Evolutionary conservation across 352 stramenopile genomes (phyloP).

Genomic region (Phytophthora foliorum): DNA sequence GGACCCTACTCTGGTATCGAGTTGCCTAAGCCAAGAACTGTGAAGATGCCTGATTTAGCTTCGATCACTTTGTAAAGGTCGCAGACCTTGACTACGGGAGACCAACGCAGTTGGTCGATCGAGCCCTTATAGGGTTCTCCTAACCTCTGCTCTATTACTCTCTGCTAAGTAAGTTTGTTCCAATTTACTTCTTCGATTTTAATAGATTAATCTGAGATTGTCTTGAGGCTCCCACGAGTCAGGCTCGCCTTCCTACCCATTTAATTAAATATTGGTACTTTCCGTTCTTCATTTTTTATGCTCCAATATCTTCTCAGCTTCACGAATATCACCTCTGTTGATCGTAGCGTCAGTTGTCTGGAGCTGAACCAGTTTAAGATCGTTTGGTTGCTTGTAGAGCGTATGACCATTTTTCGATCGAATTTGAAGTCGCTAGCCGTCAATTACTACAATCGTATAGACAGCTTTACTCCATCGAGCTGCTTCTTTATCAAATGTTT

Average conservation of each 20-base stretch:
- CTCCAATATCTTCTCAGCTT: slow-evolving; percentile 28
- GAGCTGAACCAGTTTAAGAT: slow-evolving; percentile 29
- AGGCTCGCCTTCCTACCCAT: slow-evolving; percentile 27
- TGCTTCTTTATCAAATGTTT: slow-evolving; percentile 31
- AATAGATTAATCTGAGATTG: neutral
- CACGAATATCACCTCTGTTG: slow-evolving; percentile 22
- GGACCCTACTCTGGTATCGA: no score
- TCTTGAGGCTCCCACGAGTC: slow-evolving; percentile 25
- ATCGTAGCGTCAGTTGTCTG: slow-evolving; percentile 18
- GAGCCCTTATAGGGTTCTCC: no score
- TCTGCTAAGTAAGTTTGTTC: neutral
- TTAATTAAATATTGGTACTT: slow-evolving; percentile 10
- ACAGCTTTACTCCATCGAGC: slow-evolving; percentile 20
- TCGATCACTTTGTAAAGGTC: no score
- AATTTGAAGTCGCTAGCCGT: slow-evolving; percentile 28
- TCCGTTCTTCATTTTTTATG: slow-evolving; percentile 23
- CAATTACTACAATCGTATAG: slow-evolving; percentile 20
- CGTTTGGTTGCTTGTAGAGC: slow-evolving; percentile 20
- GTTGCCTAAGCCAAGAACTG: no score
- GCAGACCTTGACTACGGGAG: no score
- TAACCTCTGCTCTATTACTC: no score
- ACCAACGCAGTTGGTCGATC: no score
- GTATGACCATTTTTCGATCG: slow-evolving; percentile 37
- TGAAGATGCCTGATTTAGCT: no score
- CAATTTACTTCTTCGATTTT: neutral